Evolutionary conservation across 2,329 filamentous ascomycete genomes (phyloP).

Genomic region (Neurospora sp.): DNA sequence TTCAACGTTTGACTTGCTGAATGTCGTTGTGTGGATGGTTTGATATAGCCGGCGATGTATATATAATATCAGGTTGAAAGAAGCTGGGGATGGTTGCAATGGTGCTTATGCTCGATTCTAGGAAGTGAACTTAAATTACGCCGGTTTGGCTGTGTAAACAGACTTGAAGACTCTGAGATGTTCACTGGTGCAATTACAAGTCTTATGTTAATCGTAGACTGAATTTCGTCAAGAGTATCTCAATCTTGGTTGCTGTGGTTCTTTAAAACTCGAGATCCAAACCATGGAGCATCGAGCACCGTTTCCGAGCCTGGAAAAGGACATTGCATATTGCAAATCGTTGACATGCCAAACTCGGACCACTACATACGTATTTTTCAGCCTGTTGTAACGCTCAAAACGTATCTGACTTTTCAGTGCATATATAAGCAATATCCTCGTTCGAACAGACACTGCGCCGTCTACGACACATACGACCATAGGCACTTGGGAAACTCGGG

Average conservation of each 20-base stretch:
- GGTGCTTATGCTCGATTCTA: too few relatives aligned
- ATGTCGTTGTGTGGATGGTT: background rate
- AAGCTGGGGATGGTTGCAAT: background rate
- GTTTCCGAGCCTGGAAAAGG: background rate
- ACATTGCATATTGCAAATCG: background rate
- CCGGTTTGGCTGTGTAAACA: too few relatives aligned
- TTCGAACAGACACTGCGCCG: background rate
- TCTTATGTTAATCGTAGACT: too few relatives aligned
- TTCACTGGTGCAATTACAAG: too few relatives aligned
- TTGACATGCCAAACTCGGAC: background rate
- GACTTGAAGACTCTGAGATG: too few relatives aligned
- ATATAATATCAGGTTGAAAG: background rate
- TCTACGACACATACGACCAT: background rate
- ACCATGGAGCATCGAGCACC: background rate
- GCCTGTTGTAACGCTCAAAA: background rate
- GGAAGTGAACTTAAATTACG: too few relatives aligned
- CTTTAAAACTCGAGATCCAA: background rate
- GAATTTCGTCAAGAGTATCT: too few relatives aligned
- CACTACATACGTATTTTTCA: background rate
- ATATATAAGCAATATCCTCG: background rate
- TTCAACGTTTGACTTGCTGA: background rate
- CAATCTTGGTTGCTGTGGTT: background rate
- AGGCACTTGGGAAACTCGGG: background rate
- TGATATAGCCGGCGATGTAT: background rate
- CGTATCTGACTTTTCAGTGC: background rate